Conservation (phyloP, 192 early-diverging fungal genomes). For the Gryganskiella cystojenkinii region DNA sequence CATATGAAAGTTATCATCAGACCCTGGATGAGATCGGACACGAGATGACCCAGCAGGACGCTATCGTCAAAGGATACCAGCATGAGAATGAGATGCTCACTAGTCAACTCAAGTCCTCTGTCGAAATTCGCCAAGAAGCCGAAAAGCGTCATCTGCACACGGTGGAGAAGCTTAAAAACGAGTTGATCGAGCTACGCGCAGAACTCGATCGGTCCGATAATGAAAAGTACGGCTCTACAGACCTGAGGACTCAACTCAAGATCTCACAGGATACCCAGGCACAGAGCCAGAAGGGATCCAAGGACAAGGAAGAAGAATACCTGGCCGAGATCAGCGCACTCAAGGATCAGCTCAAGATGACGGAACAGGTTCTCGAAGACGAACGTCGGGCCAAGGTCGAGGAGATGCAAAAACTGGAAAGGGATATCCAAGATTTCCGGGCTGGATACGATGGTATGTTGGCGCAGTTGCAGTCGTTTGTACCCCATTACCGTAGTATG, state of each 20-base stretch:
- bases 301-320: constrained; percentile 52
- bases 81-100: constrained; percentile 48
- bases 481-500: background rate
- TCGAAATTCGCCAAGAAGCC: constrained; percentile 45
- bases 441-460: constrained; percentile 40
- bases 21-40: constrained; percentile 49
- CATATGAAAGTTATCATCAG: constrained; percentile 46
- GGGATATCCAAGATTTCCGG: constrained; percentile 40
- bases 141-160: constrained; percentile 48
- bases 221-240: constrained; percentile 34
- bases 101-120: constrained; percentile 40
- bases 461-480: constrained; percentile 16
- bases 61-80: constrained; percentile 42
- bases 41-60: constrained; percentile 54
- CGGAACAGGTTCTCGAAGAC: constrained; percentile 33
- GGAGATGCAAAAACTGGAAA: constrained; percentile 40
- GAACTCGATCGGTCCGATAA: constrained; percentile 37
- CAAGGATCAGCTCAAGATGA: constrained; percentile 26
- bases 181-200: constrained; percentile 25
- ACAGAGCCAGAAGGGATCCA: constrained; percentile 16
- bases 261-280: constrained; percentile 29
- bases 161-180: constrained; percentile 29
- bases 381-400: constrained; percentile 37
- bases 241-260: constrained; percentile 22
- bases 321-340: constrained; percentile 28